Evolutionary conservation across 225 moss, liverwort and hornwort genomes (phyloP).

Genomic region (Neckera pumila): DNA sequence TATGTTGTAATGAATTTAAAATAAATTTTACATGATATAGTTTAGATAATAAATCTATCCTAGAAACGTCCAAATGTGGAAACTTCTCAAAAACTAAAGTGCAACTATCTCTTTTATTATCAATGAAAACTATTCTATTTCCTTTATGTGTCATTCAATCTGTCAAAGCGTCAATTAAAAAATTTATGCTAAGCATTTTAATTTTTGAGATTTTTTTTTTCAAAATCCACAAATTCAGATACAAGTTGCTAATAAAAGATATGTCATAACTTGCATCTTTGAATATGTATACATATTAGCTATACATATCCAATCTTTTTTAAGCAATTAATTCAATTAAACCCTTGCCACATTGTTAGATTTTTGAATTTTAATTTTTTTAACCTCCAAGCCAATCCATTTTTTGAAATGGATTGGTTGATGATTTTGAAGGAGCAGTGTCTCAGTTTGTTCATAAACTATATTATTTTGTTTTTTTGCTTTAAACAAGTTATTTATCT

Average conservation of each 20-base stretch:
- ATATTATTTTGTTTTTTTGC: not conserved
- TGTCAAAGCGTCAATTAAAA: too few species aligned
- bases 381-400: rapidly evolving
- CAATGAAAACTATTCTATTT: too few species aligned
- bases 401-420: not conserved
- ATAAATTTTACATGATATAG: too few species aligned
- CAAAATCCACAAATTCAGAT: not conserved
- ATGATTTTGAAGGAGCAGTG: not conserved
- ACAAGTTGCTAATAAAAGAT: not conserved
- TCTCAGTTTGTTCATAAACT: not conserved
- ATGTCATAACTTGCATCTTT: not conserved
- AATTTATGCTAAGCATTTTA: too few species aligned
- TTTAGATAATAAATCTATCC: too few species aligned
- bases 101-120: too few species aligned
- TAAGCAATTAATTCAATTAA: not conserved
- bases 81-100: too few species aligned
- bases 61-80: too few species aligned
- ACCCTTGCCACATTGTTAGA: not conserved
- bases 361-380: not conserved
- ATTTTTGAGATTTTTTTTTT: not conserved
- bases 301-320: not conserved
- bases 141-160: too few species aligned
- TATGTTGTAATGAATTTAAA: too few species aligned
- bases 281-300: not conserved
- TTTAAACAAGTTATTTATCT: not conserved